Percentiles rank a stretch among this genome's conserved stretches.
These are phyloP conservation scores for Cerioporus squamosus DNA, from an alignment of 1,284 basidiomycete genomes.

Conservation along the genomic window DNA sequence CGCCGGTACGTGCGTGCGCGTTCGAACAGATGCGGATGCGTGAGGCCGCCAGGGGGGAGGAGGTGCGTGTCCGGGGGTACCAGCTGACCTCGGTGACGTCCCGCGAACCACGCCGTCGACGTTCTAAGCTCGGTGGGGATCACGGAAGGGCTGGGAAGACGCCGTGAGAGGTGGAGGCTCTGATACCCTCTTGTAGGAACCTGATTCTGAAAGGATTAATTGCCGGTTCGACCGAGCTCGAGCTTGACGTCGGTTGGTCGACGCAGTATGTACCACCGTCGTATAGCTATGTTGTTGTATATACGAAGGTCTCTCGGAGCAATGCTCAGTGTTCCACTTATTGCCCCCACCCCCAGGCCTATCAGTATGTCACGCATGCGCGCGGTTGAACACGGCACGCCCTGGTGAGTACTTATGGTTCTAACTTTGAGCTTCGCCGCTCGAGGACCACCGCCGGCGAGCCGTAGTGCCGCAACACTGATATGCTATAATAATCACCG, in stretches of 20 bases:
- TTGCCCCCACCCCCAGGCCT: no score
- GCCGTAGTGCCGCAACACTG: not conserved
- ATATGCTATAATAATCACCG: no score
- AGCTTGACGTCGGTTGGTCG: not conserved
- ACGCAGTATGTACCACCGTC: not conserved
- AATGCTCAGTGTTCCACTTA: no score
- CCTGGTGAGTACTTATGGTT: no score
- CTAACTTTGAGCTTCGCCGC: not conserved
- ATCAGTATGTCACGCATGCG: no score
- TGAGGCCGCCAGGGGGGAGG: not conserved
- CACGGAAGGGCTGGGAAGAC: not conserved
- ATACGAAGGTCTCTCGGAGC: no score
- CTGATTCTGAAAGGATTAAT: no score
- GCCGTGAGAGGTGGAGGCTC: no score
- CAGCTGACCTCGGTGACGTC: not conserved
- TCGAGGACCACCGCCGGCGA: not conserved
- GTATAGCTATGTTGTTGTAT: not conserved
- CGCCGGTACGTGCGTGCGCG: not conserved
- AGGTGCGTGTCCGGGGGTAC: no score
- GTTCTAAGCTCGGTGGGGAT: not conserved
- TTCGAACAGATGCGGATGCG: not conserved
- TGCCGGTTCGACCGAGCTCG: no score
- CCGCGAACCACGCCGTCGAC: not conserved
- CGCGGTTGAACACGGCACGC: no score
- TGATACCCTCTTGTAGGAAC: no score